phyloP scores from a whole-genome alignment of 176 grass and related monocot species.

The Carex littledalei region DNA sequence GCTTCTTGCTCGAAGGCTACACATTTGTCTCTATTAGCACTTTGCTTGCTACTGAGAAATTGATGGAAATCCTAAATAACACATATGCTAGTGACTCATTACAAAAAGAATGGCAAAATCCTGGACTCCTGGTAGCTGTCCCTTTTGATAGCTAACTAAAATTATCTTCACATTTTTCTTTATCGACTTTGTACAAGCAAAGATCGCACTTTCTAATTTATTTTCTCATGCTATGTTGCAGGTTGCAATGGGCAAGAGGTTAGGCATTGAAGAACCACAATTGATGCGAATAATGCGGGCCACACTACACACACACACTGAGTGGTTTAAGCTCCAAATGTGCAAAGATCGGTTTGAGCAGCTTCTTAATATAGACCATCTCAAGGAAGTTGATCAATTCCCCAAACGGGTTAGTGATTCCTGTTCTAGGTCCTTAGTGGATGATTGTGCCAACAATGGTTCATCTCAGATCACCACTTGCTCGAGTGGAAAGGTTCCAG shows the following conservation, averaged over 20 bases:
- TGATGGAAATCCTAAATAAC: neutral
- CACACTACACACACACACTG: conserved; percentile 72
- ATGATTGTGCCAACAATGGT: conserved; percentile 58
- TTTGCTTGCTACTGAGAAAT: neutral
- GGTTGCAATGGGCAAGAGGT: conserved; percentile 89
- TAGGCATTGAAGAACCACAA: conserved; percentile 96
- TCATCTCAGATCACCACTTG: conserved; percentile 92
- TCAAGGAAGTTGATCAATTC: conserved; percentile 62
- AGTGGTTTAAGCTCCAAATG: conserved; percentile 99
- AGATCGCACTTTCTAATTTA: neutral
- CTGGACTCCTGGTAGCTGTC: neutral
- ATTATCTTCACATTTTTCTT: neutral
- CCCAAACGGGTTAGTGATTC: conserved; percentile 14
- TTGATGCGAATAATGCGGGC: conserved; percentile 91
- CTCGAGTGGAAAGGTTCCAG: conserved; percentile 68
- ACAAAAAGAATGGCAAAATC: neutral
- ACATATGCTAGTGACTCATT: neutral
- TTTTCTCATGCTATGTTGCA: conserved; percentile 13
- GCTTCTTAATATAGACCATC: conserved; percentile 81
- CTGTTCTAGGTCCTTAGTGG: conserved; percentile 36
- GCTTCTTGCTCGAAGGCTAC: neutral
- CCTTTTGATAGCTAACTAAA: neutral
- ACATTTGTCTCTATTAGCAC: neutral
- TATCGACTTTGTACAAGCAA: neutral
- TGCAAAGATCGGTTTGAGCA: conserved; percentile 95